Base-by-base conservation (phyloP, 768 basidiomycete genomes). In the Trametes cubensis region DNA sequence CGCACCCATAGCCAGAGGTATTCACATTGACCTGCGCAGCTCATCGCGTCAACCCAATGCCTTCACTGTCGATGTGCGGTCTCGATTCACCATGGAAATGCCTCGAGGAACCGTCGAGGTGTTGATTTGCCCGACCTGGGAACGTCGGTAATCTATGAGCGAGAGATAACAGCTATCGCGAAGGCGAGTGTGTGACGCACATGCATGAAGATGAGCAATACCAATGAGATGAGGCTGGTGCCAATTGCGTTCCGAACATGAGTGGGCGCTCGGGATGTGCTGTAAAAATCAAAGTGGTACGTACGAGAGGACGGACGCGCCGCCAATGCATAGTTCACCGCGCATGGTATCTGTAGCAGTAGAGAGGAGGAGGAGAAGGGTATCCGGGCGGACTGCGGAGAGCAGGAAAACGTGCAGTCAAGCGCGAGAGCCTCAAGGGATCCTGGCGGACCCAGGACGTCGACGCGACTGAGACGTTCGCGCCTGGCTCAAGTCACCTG, bases 121-220 rank as follows among this genome's bases (percentile, higher is more conserved):
- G 72, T 86, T 92, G 70, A 88, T 90, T 82, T 93, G 92, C 62
- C 88, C 90, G 60, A 92, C 84, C 91, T 93, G 63, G 50, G 41
- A 48, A 34, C 34, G 45, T 40, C 62, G 56, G 56, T 14, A 51
- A 53, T 54, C 46, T 41, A 41, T 63, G 23, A 59, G 57, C 53
- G 53, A 17, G 54, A 48, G 63, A 64, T 64, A 60, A 56, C 23
- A 13, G 34, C 23, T 55, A 59, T 55, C 58, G 42, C 11, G 46
- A 57, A 52, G 59, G 60, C 52, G 58, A 11, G 26, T 48, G 53
- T 17, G 55, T 67, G 57, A 78, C 86, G 67, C 73, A 90, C 91
- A 80, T 94, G 90, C 68, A 86, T 83, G 76, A 93, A 92, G 65
- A 94, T 90, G 73, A 92, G 80, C 66, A 93, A 78, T 39, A 77